Base-by-base conservation (phyloP, 495 filamentous ascomycete genomes). In the Aspergillus biplanus region DNA sequence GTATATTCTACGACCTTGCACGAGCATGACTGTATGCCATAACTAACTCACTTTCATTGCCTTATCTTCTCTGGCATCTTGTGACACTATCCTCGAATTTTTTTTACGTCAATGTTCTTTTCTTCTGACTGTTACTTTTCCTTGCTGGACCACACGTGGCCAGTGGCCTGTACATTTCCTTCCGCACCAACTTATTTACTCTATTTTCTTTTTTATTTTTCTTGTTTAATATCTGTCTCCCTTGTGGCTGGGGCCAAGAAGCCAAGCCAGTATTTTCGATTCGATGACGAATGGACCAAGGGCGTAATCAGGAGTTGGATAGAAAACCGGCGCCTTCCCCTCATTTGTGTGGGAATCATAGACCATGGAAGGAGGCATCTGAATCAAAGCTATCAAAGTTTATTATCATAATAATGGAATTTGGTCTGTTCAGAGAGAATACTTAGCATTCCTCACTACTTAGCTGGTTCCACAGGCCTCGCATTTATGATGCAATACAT, bases 1-100 rank as follows among this genome's bases (percentile, higher is more conserved):
- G 64, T 61, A 56, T 57, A 54, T 61, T 58, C 47, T 65, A 65
- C 53, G 58, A 61, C 53, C 11, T 44, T 56, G 33, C 11, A 56
- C 31, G 35, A 33, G 52, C 56, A 55, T 35, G 56, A 59, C 37
- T 64, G 54, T 57, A 59, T 64, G 59, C 44, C 52, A 52, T 46
- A 33, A 6, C 39, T 27, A 50, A 32, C 52, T 62, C 33, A 56
- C 39, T 62, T 31, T 48, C 5, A 39, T 56, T 49, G 3, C 15
- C 16, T 57, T 59, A 16, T 34, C n/a, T 16, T 53, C 16, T 39
- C 21, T 34, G 49, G 42, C 33, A 54, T 33, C 15, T 16, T 50
- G 46, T 31, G 3, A 54, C 39, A 56, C 47, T 60, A 52, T 52
- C 16, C 5, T 50, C 16, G 7, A 18, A 31, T 59, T 7, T 34